Conservation (phyloP, 768 basidiomycete genomes). For the Hericium rajendrae region DNA sequence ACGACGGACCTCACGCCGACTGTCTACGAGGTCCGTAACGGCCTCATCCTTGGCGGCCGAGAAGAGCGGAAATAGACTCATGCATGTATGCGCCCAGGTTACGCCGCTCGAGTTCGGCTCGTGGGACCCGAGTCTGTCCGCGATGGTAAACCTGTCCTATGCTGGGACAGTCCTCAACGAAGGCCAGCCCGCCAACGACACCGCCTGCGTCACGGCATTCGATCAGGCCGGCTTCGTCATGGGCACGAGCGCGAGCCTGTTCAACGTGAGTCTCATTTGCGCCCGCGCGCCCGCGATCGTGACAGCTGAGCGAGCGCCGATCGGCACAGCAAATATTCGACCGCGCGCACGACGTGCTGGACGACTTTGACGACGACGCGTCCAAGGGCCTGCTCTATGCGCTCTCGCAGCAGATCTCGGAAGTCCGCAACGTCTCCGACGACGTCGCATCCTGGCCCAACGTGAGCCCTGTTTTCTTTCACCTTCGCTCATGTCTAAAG, state of each 20-base stretch:
- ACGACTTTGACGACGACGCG: slow-evolving; percentile 28
- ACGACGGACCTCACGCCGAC: slow-evolving; percentile 29
- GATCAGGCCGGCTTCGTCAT: slow-evolving; percentile 69
- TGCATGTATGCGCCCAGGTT: slow-evolving; percentile 27
- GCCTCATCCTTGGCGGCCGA: background rate
- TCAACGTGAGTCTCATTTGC: slow-evolving; percentile 37
- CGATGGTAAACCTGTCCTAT: slow-evolving; percentile 53
- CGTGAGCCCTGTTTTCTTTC: slow-evolving; percentile 16
- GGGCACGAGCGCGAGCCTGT: slow-evolving; percentile 64
- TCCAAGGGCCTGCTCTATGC: slow-evolving; percentile 36
- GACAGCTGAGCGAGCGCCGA: background rate
- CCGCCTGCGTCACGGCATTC: slow-evolving; percentile 63
- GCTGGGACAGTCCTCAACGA: slow-evolving; percentile 57
- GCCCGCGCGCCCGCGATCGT: background rate
- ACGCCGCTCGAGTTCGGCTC: slow-evolving; percentile 63
- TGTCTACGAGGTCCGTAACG: slow-evolving; percentile 48
- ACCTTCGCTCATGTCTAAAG: no score
- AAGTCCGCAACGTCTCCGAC: slow-evolving; percentile 41
- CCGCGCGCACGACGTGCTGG: slow-evolving; percentile 29
- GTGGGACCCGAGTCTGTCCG: slow-evolving; percentile 63
- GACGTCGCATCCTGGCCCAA: slow-evolving; percentile 67
- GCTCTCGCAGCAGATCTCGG: slow-evolving; percentile 35
- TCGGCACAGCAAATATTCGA: slow-evolving; percentile 39
- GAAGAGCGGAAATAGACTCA: background rate
- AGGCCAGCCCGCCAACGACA: slow-evolving; percentile 42